A percentile compares a stretch with the other conserved stretches of the same genome.
phyloP scores from a whole-genome alignment of 2,329 filamentous ascomycete species.

The Colletotrichum endophyticum region DNA sequence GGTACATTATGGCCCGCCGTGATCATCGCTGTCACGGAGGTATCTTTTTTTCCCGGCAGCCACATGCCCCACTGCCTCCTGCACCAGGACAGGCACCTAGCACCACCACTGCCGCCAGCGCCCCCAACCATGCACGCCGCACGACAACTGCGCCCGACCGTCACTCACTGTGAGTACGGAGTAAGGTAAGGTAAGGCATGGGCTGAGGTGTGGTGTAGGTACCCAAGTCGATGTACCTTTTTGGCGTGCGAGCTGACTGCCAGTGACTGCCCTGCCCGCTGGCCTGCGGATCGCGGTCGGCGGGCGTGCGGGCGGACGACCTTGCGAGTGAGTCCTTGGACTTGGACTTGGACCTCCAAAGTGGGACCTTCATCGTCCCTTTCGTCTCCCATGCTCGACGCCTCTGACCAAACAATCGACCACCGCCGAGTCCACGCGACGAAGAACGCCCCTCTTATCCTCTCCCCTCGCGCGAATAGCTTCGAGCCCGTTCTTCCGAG shows the following conservation, averaged over 20 bases:
- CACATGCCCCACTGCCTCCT: neutral
- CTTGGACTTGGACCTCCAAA: neutral
- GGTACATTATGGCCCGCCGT: neutral
- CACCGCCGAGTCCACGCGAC: conserved; percentile 12
- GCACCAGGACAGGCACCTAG: neutral
- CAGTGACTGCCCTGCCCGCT: neutral
- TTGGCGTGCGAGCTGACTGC: neutral
- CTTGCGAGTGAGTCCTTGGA: neutral
- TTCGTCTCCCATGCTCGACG: conserved; percentile 6
- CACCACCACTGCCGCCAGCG: neutral
- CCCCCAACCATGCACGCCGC: neutral
- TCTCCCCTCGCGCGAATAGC: conserved; percentile 4
- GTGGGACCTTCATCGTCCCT: neutral
- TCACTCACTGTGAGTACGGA: neutral
- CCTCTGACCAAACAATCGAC: neutral
- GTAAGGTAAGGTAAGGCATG: neutral
- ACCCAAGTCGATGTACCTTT: neutral
- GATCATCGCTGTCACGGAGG: neutral
- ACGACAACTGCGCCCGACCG: neutral
- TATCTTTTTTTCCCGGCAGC: neutral
- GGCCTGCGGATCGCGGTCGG: neutral
- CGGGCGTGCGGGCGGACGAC: neutral
- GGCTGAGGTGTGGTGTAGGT: neutral
- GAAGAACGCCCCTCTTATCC: neutral
- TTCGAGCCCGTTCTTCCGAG: neutral